These are phyloP conservation scores for Apiospora aurea DNA, from an alignment of 2,329 filamentous ascomycete genomes.

Conservation along the genomic window DNA sequence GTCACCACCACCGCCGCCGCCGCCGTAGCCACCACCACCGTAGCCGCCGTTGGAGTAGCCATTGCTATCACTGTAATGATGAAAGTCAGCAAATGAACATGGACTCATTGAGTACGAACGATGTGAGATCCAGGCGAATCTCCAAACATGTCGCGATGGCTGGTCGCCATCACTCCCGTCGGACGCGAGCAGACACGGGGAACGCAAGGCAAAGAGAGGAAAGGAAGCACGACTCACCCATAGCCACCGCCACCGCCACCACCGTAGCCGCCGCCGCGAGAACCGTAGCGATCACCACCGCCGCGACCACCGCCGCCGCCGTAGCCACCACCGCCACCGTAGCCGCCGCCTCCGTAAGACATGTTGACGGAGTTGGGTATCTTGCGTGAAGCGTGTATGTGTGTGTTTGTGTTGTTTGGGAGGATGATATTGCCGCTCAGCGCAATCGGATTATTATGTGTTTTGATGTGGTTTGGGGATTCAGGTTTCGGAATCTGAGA, in stretches of 20 bases:
- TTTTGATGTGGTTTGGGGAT: not conserved
- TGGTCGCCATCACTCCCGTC: not conserved
- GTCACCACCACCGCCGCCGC: slow-evolving; percentile 78
- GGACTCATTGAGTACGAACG: not conserved
- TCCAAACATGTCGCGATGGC: not conserved
- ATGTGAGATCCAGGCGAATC: too few species aligned
- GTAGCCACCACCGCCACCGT: slow-evolving; percentile 48
- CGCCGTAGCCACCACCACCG: slow-evolving; percentile 45
- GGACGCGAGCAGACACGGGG: slow-evolving; percentile 3
- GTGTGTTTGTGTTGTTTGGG: not conserved
- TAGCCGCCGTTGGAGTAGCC: slow-evolving; percentile 59
- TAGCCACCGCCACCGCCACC: slow-evolving; percentile 52
- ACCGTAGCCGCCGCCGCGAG: slow-evolving; percentile 25
- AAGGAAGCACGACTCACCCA: slow-evolving; percentile 37
- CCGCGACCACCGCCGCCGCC: slow-evolving; percentile 27
- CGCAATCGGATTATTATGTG: slow-evolving; percentile 29
- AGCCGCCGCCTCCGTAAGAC: slow-evolving; percentile 70
- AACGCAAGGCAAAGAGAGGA: not conserved
- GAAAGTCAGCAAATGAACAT: slow-evolving; percentile 10
- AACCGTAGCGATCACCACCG: slow-evolving; percentile 24
- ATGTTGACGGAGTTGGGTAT: slow-evolving; percentile 52
- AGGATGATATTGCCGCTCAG: slow-evolving; percentile 31
- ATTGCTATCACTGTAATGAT: slow-evolving; percentile 43
- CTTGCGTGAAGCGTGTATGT: slow-evolving; percentile 10
- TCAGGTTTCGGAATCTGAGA: slow-evolving; percentile 8